These are phyloP conservation scores for Clonostachys sp. DNA, from an alignment of 2,329 filamentous ascomycete species.

Conservation along the genomic window DNA sequence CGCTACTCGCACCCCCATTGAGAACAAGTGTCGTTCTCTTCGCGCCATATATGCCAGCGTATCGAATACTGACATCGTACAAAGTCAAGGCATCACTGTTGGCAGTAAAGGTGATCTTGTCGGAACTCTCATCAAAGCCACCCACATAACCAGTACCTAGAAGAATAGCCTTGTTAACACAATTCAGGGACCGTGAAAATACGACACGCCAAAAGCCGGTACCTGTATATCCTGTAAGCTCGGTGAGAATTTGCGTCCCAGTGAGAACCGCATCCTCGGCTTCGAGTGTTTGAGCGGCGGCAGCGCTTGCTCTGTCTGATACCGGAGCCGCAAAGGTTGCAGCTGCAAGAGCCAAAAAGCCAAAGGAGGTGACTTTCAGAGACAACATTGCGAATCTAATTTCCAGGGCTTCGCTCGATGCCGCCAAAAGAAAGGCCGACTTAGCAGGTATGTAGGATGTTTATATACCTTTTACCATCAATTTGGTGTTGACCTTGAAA, in stretches of 20 bases:
- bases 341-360: no score
- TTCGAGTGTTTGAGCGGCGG: slow-evolving; percentile 15
- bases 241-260: slow-evolving; percentile 31
- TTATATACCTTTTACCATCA: no score
- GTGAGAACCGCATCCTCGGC: slow-evolving; percentile 34
- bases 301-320: no score
- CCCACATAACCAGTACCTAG: slow-evolving; percentile 40
- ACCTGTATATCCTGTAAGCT: slow-evolving; percentile 31
- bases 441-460: no score
- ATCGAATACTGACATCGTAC: slow-evolving; percentile 36
- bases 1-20: slow-evolving; percentile 32
- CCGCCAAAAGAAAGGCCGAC: no score
- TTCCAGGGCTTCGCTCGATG: no score
- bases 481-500: no score
- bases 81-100: slow-evolving; percentile 11
- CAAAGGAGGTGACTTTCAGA: no score
- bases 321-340: no score
- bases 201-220: background rate
- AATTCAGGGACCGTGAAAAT: background rate
- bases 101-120: slow-evolving; percentile 38
- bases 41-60: slow-evolving; percentile 38
- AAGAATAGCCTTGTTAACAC: no score
- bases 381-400: no score
- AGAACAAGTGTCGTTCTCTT: slow-evolving; percentile 36
- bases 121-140: slow-evolving; percentile 32